A percentile compares a stretch with the other conserved stretches of the same genome.
phyloP scores from a whole-genome alignment of 495 filamentous ascomycete genomes.

The Aspergillus mulundensis region DNA sequence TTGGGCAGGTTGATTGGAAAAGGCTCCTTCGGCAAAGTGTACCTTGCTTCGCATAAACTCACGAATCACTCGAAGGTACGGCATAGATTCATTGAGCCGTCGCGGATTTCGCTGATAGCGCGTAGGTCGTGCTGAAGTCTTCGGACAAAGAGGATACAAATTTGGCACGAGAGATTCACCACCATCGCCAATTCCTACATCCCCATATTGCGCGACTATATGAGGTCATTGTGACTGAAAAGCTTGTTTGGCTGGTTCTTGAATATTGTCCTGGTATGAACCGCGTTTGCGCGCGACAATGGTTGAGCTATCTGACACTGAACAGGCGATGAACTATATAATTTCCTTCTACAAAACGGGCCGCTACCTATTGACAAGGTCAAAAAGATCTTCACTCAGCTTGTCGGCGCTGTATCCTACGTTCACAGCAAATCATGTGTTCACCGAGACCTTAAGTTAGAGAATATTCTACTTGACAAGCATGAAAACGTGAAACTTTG shows the following conservation, averaged over 20 bases:
- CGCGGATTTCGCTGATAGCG: slow-evolving; percentile 8
- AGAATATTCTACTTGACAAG: slow-evolving; percentile 96
- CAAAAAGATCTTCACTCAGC: slow-evolving; percentile 91
- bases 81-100: slow-evolving; percentile 15
- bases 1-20: slow-evolving; percentile 91
- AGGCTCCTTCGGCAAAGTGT: slow-evolving; percentile 97
- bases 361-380: slow-evolving; percentile 82
- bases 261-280: slow-evolving; percentile 91
- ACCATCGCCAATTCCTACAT: slow-evolving; percentile 96
- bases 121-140: slow-evolving; percentile 92
- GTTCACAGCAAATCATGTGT: slow-evolving; percentile 95
- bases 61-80: slow-evolving; percentile 95
- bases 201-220: slow-evolving; percentile 96
- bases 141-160: slow-evolving; percentile 95
- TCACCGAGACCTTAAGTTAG: slow-evolving; percentile 92
- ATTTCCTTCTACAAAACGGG: slow-evolving; percentile 85
- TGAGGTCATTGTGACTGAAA: slow-evolving; percentile 96
- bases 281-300: not conserved
- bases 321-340: slow-evolving; percentile 92
- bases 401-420: slow-evolving; percentile 92
- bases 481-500: slow-evolving; percentile 98
- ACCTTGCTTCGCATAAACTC: slow-evolving; percentile 93
- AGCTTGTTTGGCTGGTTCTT: slow-evolving; percentile 88
- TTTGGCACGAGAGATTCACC: slow-evolving; percentile 94
- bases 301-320: slow-evolving; percentile 15